These are phyloP conservation scores for Penicillium pancosmium DNA, from an alignment of 495 filamentous ascomycete genomes.

Conservation along the genomic window DNA sequence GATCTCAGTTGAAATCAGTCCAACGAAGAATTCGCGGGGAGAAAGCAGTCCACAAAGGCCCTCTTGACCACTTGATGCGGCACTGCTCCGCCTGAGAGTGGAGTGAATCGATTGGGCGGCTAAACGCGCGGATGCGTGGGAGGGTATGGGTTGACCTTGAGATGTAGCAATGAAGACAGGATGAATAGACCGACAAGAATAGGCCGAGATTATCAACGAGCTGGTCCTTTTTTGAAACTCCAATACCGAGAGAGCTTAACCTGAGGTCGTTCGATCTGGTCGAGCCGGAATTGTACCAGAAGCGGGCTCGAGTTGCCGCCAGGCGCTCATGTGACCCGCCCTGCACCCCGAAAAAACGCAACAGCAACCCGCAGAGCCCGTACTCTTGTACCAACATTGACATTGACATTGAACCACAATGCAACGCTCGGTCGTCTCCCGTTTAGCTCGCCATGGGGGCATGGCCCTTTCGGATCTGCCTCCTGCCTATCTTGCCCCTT, in stretches of 20 bases:
- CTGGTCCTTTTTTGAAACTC: background rate
- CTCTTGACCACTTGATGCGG: slow-evolving; percentile 42
- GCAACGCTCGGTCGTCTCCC: slow-evolving; percentile 42
- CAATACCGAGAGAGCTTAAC: background rate
- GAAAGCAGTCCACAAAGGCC: slow-evolving; percentile 32
- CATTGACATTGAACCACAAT: slow-evolving; percentile 29
- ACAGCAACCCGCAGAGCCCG: slow-evolving; percentile 12
- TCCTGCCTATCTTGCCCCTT: slow-evolving; percentile 48
- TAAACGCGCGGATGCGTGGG: slow-evolving; percentile 41
- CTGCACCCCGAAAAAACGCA: slow-evolving; percentile 25
- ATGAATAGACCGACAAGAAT: background rate
- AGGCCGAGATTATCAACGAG: background rate
- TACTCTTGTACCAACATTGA: slow-evolving; percentile 17
- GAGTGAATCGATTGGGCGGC: slow-evolving; percentile 38
- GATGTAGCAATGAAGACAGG: background rate
- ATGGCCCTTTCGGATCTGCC: slow-evolving; percentile 42
- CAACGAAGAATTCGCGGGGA: slow-evolving; percentile 24
- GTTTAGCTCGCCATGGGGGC: slow-evolving; percentile 38
- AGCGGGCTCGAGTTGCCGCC: slow-evolving; percentile 13
- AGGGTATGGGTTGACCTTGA: slow-evolving; percentile 30
- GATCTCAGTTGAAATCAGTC: slow-evolving; percentile 11
- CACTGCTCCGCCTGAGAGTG: slow-evolving; percentile 40
- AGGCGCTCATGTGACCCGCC: slow-evolving; percentile 26
- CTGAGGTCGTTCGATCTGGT: background rate
- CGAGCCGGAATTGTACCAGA: slow-evolving; percentile 2